Base-by-base conservation (phyloP, 177 flowering plant species). In the Telopea speciosissima region DNA sequence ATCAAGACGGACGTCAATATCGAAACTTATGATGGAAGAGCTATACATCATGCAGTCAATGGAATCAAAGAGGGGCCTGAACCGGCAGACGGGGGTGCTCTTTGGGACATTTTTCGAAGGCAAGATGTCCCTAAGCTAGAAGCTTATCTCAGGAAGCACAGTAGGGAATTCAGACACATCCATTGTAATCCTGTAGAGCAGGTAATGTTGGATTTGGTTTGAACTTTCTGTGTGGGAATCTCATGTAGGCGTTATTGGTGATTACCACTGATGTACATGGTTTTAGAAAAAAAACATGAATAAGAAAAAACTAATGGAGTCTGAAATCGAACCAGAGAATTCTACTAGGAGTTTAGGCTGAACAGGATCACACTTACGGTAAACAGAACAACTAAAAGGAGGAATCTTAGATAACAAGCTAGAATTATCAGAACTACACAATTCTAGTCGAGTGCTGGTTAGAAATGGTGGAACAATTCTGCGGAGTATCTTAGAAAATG, bases 21-120 rank as follows among this genome's bases (percentile, higher is more conserved):
- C 54, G 62, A 44, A 10, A 49, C 66, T 22, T 49, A 36, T 22
- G 4, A 12, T 54, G 59, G 59, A 54, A 54, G 59, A 54, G 17
- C 16, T 3, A 54, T 6, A 54, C 19, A 3, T 54, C 33, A 24
- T 69, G 63, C 70, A 23, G 62, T 42, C 31, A 56, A 73, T 25
- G 59, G 45, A 19, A 49, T 64, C 16, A 24, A 64, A 56, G 80
- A 72, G 28, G 69, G 42, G 24, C 25, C 67, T 1, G 49, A 69
- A 49, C 42, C 42, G 14, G 66, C 63, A 40, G 61, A 54, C 13
- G 86, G 84, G 42, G 83, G 87, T 71, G 87, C 85, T 63, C 77
- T 82, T n/a, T 84, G 85, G 85, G 87, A 84, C 63, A 82, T 84
- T 60, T 84, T 84, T 44, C 76, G 85, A 10, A 75, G 85, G 25